Percentiles rank a stretch among this genome's conserved stretches.
Conservation (phyloP, 495 filamentous ascomycete species). For the Apodospora peruviana region DNA sequence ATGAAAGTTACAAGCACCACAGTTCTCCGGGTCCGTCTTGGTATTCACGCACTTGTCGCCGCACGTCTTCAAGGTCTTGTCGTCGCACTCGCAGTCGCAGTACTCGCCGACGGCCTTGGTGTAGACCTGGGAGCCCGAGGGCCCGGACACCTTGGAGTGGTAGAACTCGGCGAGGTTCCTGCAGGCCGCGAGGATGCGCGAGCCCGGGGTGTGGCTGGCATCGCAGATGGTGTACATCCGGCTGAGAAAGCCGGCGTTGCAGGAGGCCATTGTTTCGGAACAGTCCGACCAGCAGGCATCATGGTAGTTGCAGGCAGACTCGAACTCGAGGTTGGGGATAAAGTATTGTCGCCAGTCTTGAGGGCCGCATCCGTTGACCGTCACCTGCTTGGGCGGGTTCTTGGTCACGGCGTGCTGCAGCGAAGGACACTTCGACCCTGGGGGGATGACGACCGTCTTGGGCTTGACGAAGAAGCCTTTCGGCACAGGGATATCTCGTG, state of each 20-base stretch:
- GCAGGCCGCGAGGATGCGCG: background rate
- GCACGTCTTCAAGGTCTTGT: slow-evolving; percentile 3
- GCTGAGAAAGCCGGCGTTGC: slow-evolving; percentile 9
- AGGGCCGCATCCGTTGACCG: slow-evolving; percentile 8
- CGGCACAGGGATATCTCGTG: slow-evolving; percentile 7
- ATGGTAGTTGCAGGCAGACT: slow-evolving; percentile 4
- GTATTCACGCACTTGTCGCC: slow-evolving; percentile 8
- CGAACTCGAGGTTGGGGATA: slow-evolving; percentile 9
- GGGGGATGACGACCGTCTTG: background rate
- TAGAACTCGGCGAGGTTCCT: slow-evolving; percentile 3
- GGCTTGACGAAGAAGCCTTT: slow-evolving; percentile 11
- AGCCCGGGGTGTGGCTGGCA: background rate
- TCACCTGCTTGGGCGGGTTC: background rate
- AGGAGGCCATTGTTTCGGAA: slow-evolving; percentile 1
- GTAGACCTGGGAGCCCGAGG: background rate
- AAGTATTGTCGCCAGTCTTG: slow-evolving; percentile 1
- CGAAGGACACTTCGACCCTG: slow-evolving; percentile 3
- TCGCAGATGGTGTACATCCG: slow-evolving; percentile 6
- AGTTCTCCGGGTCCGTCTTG: slow-evolving; percentile 6
- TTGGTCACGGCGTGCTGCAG: slow-evolving; percentile 1
- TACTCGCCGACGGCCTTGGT: background rate
- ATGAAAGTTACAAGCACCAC: slow-evolving; percentile 4
- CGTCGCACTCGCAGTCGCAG: slow-evolving; percentile 10
- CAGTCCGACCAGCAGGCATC: slow-evolving; percentile 5
- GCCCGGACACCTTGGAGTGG: background rate